phyloP scores from a whole-genome alignment of 108 stramenopile species.

The Licmophora abbreviata region DNA sequence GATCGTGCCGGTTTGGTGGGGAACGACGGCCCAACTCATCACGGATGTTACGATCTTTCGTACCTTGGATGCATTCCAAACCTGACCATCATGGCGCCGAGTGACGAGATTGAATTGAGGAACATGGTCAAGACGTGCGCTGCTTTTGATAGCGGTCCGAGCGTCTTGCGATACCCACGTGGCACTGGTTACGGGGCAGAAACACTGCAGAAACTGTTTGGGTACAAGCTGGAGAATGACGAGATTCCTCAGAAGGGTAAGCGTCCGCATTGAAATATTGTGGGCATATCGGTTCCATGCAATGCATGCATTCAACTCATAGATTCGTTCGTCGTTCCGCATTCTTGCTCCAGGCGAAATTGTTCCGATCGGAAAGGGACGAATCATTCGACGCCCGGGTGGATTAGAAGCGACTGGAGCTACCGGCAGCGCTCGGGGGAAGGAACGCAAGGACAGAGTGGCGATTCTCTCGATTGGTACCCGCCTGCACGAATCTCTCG shows the following conservation, averaged over 20 bases:
- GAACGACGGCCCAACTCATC: slow-evolving; percentile 96
- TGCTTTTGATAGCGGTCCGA: slow-evolving; percentile 80
- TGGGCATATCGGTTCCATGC: no score
- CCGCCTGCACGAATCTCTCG: slow-evolving; percentile 77
- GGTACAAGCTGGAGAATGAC: slow-evolving; percentile 75
- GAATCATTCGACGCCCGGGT: slow-evolving; percentile 77
- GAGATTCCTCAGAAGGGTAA: slow-evolving; percentile 73
- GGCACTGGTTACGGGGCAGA: slow-evolving; percentile 93
- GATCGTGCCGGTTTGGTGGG: slow-evolving; percentile 95
- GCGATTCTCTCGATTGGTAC: slow-evolving; percentile 90
- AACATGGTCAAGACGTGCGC: slow-evolving; percentile 94
- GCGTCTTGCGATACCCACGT: slow-evolving; percentile 86
- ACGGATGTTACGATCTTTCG: slow-evolving; percentile 89
- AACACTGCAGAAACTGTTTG: slow-evolving; percentile 72
- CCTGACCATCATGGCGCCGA: slow-evolving; percentile 92
- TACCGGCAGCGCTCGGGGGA: slow-evolving; percentile 46
- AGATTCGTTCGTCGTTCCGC: slow-evolving; percentile 1
- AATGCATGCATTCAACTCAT: no score
- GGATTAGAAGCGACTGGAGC: slow-evolving; percentile 55
- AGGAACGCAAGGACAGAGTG: slow-evolving; percentile 72
- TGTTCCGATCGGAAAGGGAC: slow-evolving; percentile 90
- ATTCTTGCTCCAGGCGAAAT: slow-evolving; percentile 45
- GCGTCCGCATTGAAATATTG: neutral
- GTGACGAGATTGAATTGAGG: slow-evolving; percentile 89
- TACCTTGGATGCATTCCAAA: slow-evolving; percentile 93